Evolutionary conservation across 2,329 filamentous ascomycete genomes (phyloP).

Genomic region (Camptophora hylomeconis): DNA sequence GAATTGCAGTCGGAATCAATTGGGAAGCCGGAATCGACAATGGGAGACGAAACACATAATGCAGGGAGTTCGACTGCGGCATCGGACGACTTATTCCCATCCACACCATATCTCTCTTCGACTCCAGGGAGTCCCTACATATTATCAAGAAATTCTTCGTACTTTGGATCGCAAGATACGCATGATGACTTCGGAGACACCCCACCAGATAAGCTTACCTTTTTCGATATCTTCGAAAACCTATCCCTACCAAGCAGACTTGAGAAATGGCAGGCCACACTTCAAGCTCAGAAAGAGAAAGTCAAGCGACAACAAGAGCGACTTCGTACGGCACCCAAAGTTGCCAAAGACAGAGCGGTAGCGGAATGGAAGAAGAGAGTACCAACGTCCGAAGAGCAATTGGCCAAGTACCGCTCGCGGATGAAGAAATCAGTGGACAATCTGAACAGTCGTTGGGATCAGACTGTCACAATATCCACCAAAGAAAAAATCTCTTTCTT

Average conservation of each 20-base stretch:
- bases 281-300: conserved; percentile 73
- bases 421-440: conserved; percentile 86
- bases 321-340: conserved; percentile 54
- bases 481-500: conserved; percentile 96
- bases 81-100: no score
- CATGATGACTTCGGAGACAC: conserved; percentile 81
- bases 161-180: conserved; percentile 72
- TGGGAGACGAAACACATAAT: no score
- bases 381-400: conserved; percentile 78
- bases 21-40: no score
- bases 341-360: conserved; percentile 77
- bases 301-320: conserved; percentile 65
- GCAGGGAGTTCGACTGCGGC: no score
- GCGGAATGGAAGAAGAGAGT: conserved; percentile 84
- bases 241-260: conserved; percentile 77
- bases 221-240: conserved; percentile 91
- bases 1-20: no score
- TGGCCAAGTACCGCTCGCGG: conserved; percentile 76
- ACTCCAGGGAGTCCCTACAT: conserved; percentile 33
- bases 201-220: conserved; percentile 74
- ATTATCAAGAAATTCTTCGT: conserved; percentile 60
- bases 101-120: conserved; percentile 26
- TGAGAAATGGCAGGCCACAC: conserved; percentile 74
- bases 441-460: conserved; percentile 72
- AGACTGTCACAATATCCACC: conserved; percentile 73